phyloP scores from a whole-genome alignment of 768 basidiomycete genomes.

The Leccinum disarticulatum region DNA sequence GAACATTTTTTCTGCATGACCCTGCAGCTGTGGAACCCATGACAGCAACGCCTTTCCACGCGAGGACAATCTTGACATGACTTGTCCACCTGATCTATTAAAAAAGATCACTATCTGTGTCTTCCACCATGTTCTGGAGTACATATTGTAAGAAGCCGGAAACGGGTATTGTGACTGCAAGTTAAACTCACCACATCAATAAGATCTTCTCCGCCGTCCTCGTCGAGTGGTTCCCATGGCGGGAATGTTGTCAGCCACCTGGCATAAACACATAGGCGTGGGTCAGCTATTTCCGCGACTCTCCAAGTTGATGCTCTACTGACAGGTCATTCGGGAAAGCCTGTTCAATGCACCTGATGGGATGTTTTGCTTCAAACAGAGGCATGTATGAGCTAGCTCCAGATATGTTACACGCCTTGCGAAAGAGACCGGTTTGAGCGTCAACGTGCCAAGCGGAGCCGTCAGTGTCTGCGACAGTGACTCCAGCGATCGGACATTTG shows the following conservation, averaged over 20 bases:
- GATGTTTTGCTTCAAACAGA: slow-evolving; percentile 20
- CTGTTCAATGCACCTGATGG: slow-evolving; percentile 1
- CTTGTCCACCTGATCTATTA: neutral
- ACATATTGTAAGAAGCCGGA: neutral
- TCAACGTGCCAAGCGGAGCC: slow-evolving; percentile 20
- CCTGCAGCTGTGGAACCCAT: no score
- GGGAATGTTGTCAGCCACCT: slow-evolving; percentile 21
- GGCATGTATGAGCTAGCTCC: slow-evolving; percentile 19
- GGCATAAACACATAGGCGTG: no score
- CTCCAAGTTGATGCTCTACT: slow-evolving; percentile 5
- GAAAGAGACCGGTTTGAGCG: slow-evolving; percentile 15
- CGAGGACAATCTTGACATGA: no score
- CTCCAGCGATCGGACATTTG: slow-evolving; percentile 6
- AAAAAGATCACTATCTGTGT: neutral
- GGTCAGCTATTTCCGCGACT: neutral
- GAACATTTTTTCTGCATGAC: no score
- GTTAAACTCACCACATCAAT: slow-evolving; percentile 16
- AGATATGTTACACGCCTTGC: slow-evolving; percentile 13
- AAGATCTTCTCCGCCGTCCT: slow-evolving; percentile 25
- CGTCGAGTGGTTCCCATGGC: slow-evolving; percentile 31
- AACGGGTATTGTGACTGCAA: neutral
- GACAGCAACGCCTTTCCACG: no score
- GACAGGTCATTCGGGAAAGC: slow-evolving; percentile 19
- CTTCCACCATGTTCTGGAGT: slow-evolving; percentile 6
- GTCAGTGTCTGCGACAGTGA: neutral